These are phyloP conservation scores for Corchorus olitorius DNA, from an alignment of 345 rosid species.

Conservation along the genomic window DNA sequence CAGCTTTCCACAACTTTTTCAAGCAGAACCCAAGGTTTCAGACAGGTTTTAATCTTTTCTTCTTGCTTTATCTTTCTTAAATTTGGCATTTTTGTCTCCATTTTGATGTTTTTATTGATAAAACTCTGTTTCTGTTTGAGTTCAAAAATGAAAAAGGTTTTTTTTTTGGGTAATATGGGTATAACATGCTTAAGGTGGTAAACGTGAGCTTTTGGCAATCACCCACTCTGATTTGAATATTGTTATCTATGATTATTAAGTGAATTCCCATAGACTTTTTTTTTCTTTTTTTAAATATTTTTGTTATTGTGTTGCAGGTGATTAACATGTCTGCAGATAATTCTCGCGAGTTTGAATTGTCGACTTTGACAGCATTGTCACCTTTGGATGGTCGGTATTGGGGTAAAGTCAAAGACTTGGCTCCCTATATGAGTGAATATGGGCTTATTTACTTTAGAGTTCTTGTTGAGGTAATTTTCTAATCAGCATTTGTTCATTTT, in stretches of 20 bases:
- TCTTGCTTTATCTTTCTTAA: neutral
- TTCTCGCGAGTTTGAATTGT: slow-evolving; percentile 55
- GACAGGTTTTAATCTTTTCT: slow-evolving; percentile 31
- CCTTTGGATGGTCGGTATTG: slow-evolving; percentile 97
- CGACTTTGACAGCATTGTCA: slow-evolving; percentile 78
- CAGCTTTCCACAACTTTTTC: slow-evolving; percentile 19
- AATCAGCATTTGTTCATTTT: neutral
- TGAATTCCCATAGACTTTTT: neutral
- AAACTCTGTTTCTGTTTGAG: neutral
- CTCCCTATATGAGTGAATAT: slow-evolving; percentile 86
- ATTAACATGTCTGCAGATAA: slow-evolving; percentile 42
- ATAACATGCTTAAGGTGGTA: neutral
- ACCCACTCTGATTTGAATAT: neutral
- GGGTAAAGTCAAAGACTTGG: slow-evolving; percentile 80
- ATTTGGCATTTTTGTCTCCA: slow-evolving; percentile 14
- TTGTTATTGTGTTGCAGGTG: slow-evolving; percentile 30
- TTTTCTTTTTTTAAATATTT: neutral
- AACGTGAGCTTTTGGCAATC: neutral
- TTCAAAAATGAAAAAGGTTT: neutral
- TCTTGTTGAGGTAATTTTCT: slow-evolving; percentile 70
- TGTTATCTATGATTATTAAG: neutral
- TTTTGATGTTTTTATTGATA: neutral
- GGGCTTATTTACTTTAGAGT: slow-evolving; percentile 80
- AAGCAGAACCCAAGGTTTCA: slow-evolving; percentile 29
- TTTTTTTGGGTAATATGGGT: neutral